phyloP scores from a whole-genome alignment of 345 rosid genomes.

The Linum trigynum region DNA sequence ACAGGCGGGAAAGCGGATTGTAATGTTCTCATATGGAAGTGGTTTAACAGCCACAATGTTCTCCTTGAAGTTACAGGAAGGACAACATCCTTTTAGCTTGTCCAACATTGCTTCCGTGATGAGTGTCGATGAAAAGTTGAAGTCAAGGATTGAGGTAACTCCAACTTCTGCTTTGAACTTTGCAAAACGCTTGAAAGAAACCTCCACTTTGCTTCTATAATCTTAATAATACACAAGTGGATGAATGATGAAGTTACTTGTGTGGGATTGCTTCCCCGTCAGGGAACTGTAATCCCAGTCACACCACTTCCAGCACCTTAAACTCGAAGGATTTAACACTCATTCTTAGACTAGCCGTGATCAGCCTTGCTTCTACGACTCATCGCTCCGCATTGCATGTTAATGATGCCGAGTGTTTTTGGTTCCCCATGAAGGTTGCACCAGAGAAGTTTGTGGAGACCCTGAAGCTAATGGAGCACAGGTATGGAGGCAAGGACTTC shows the following conservation, averaged over 20 bases:
- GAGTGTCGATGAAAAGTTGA: constrained; percentile 63
- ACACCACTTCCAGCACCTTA: too few relatives aligned
- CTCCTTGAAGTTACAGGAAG: constrained; percentile 56
- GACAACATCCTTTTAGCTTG: constrained; percentile 63
- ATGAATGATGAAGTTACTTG: too few relatives aligned
- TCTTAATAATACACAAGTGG: not conserved
- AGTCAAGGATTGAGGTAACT: constrained; percentile 85
- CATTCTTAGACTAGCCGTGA: too few relatives aligned
- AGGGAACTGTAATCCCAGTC: too few relatives aligned
- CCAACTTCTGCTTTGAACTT: not conserved
- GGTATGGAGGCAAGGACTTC: constrained; percentile 96
- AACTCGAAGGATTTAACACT: too few relatives aligned
- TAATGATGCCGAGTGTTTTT: too few relatives aligned
- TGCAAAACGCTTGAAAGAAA: not conserved
- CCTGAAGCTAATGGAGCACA: constrained; percentile 89
- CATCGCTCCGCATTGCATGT: too few relatives aligned
- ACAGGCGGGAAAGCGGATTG: constrained; percentile 70
- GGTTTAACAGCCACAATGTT: constrained; percentile 93
- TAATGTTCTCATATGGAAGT: constrained; percentile 95
- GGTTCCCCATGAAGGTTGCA: constrained; percentile 34
- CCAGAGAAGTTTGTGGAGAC: constrained; percentile 84
- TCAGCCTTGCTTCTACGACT: too few relatives aligned
- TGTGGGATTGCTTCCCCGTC: too few relatives aligned
- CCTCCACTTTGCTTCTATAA: not conserved
- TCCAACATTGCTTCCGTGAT: constrained; percentile 67